Evolutionary conservation across 108 stramenopile species (phyloP).

Genomic region (Conticribra guillardii): DNA sequence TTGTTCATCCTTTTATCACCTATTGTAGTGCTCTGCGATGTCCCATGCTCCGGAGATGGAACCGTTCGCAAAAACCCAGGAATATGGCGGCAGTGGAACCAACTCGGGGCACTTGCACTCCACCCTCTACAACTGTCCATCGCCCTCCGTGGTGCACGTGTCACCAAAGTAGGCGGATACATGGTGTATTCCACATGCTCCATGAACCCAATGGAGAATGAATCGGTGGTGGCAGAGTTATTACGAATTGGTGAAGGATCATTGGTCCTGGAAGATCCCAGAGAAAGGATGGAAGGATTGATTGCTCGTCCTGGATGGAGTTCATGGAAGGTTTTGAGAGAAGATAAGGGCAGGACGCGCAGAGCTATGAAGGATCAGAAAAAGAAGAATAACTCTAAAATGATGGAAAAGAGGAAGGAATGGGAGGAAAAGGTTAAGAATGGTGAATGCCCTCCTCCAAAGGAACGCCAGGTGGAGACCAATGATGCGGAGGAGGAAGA

Average conservation of each 20-base stretch:
- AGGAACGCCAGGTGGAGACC: slow-evolving; percentile 51
- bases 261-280: slow-evolving; percentile 88
- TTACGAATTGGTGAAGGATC: slow-evolving; percentile 74
- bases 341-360: slow-evolving; percentile 49
- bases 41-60: slow-evolving; percentile 98
- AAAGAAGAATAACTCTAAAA: slow-evolving; percentile 83
- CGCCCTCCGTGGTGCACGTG: slow-evolving; percentile 85
- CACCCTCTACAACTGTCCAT: slow-evolving; percentile 87
- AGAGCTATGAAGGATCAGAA: slow-evolving; percentile 57
- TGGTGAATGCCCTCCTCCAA: slow-evolving; percentile 35
- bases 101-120: slow-evolving; percentile 61
- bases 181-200: slow-evolving; percentile 98
- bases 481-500: slow-evolving; percentile 24
- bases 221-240: slow-evolving; percentile 94
- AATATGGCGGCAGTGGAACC: slow-evolving; percentile 86
- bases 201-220: slow-evolving; percentile 98
- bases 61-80: slow-evolving; percentile 96
- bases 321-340: slow-evolving; percentile 89
- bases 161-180: slow-evolving; percentile 87
- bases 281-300: slow-evolving; percentile 66
- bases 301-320: slow-evolving; percentile 86
- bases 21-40: slow-evolving; percentile 94
- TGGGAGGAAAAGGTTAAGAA: slow-evolving; percentile 49
- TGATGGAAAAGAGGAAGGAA: slow-evolving; percentile 59
- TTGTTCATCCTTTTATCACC: too few relatives aligned